Evolutionary conservation across 2,329 filamentous ascomycete genomes (phyloP).

Genomic region (Colletotrichum musicola): DNA sequence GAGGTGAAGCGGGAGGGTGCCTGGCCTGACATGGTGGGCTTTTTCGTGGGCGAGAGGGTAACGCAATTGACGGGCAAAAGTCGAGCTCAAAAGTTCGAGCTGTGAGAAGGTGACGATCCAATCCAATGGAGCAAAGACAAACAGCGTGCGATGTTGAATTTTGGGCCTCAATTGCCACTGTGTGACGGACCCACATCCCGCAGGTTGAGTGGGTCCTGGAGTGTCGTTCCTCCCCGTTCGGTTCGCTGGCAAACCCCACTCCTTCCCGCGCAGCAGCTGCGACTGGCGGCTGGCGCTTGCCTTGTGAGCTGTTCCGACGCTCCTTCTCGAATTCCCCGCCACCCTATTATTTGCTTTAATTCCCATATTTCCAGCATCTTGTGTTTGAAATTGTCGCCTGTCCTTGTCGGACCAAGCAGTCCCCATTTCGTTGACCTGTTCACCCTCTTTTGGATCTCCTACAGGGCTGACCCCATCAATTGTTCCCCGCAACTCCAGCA

Average conservation of each 20-base stretch:
- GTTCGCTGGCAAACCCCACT: conserved; percentile 28
- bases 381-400: not conserved
- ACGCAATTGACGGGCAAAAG: too few relatives aligned
- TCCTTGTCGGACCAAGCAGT: not conserved
- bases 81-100: too few relatives aligned
- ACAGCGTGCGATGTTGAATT: not conserved
- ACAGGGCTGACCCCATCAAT: not conserved
- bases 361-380: too few relatives aligned
- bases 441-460: not conserved
- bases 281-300: not conserved
- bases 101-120: too few relatives aligned
- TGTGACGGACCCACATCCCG: conserved; percentile 25
- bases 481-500: conserved; percentile 1
- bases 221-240: too few relatives aligned
- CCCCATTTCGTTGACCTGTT: not conserved
- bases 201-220: conserved; percentile 13
- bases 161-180: not conserved
- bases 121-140: not conserved
- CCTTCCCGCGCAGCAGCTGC: not conserved
- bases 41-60: too few relatives aligned
- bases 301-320: conserved; percentile 23
- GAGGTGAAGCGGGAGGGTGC: conserved; percentile 75
- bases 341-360: conserved; percentile 17
- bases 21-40: conserved; percentile 55
- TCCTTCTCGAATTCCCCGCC: conserved; percentile 25